Evolutionary conservation across 2,329 filamentous ascomycete genomes (phyloP).

Genomic region (Cladobotryum protrusum): DNA sequence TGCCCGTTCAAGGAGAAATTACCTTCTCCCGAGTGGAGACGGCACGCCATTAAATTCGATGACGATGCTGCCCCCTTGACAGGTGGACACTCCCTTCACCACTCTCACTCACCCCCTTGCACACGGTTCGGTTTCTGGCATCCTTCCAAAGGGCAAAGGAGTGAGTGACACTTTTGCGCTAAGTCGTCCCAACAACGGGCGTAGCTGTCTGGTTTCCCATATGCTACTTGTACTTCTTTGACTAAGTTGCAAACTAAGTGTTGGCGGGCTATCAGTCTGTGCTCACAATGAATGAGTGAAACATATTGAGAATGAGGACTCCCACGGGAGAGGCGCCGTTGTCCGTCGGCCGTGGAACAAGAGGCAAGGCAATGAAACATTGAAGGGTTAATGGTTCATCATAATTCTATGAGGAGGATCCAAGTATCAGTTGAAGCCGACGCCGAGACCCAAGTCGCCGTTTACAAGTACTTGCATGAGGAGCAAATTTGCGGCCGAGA

Average conservation of each 20-base stretch:
- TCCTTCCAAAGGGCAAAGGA: background rate
- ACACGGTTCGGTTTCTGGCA: background rate
- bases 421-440: background rate
- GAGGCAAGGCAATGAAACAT: constrained; percentile 14
- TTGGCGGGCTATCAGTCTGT: constrained; percentile 7
- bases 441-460: too few relatives aligned
- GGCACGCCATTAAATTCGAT: too few relatives aligned
- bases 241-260: background rate
- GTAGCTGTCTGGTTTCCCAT: background rate
- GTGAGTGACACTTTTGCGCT: background rate
- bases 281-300: background rate
- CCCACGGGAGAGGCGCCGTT: background rate
- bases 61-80: too few relatives aligned
- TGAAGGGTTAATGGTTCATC: constrained; percentile 1
- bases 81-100: too few relatives aligned
- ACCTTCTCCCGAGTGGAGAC: too few relatives aligned
- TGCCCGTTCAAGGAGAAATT: too few relatives aligned
- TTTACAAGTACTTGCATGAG: too few relatives aligned
- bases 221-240: background rate
- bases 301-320: background rate
- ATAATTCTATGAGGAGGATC: background rate
- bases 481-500: too few relatives aligned
- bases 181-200: background rate
- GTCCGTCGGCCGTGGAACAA: background rate
- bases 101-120: background rate